A percentile compares a stretch with the other conserved stretches of the same genome.
phyloP scores from a whole-genome alignment of 164 flowering plant species.

The Vitis labrusca region DNA sequence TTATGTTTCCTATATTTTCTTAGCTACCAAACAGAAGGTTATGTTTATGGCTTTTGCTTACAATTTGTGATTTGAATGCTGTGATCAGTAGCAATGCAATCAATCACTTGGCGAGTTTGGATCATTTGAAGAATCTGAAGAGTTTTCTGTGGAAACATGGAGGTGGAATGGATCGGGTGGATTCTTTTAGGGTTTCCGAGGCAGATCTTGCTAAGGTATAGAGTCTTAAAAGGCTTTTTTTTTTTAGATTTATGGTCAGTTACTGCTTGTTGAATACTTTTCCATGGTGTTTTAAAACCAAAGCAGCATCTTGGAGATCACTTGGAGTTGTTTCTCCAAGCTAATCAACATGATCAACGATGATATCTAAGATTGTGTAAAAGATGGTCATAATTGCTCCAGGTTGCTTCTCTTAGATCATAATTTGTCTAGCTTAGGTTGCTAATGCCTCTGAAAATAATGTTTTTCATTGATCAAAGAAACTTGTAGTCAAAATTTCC shows the following conservation, averaged over 20 bases:
- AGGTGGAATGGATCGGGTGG: constrained; percentile 58
- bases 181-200: constrained; percentile 52
- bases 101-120: constrained; percentile 62
- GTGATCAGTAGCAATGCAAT: constrained; percentile 62
- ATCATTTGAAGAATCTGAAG: constrained; percentile 73
- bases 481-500: no score
- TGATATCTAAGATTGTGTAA: no score
- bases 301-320: no score
- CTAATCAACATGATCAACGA: no score
- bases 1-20: not conserved
- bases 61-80: not conserved
- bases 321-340: no score
- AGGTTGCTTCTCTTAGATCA: no score
- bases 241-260: not conserved
- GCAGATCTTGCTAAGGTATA: constrained; percentile 64
- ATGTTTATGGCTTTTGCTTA: not conserved
- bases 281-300: no score
- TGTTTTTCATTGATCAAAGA: no score
- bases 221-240: not conserved
- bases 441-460: no score
- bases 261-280: no score
- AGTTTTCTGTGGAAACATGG: constrained; percentile 74
- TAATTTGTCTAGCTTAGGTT: no score
- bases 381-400: no score
- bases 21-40: not conserved